phyloP scores from a whole-genome alignment of 169 alveolate genomes.

The Cryptosporidium felis region DNA sequence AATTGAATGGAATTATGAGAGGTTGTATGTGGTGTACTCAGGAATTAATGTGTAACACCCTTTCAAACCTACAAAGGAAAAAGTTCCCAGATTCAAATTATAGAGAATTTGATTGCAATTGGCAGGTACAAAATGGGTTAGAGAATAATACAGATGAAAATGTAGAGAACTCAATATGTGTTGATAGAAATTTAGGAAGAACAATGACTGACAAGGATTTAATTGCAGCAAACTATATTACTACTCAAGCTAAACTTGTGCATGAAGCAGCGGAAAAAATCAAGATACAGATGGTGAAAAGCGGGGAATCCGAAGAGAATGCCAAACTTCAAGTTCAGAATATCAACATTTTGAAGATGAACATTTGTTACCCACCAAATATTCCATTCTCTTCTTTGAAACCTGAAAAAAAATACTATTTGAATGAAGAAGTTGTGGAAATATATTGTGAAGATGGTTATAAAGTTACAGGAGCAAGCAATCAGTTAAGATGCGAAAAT shows the following conservation, averaged over 20 bases:
- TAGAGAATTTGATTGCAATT: slow-evolving; percentile 61
- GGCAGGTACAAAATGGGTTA: slow-evolving; percentile 67
- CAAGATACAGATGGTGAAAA: slow-evolving; percentile 28
- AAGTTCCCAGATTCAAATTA: slow-evolving; percentile 27
- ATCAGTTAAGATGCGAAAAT: slow-evolving; percentile 29
- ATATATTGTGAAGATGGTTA: slow-evolving; percentile 49
- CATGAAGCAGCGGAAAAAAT: slow-evolving; percentile 64
- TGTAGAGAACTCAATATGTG: slow-evolving; percentile 50
- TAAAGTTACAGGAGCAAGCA: slow-evolving; percentile 46
- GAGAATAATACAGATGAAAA: slow-evolving; percentile 11
- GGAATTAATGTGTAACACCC: slow-evolving; percentile 43
- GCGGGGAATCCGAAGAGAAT: slow-evolving; percentile 32
- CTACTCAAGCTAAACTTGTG: slow-evolving; percentile 33
- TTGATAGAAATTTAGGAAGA: slow-evolving; percentile 56
- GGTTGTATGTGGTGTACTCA: slow-evolving; percentile 71
- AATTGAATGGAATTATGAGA: slow-evolving; percentile 55
- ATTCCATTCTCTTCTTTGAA: slow-evolving; percentile 31
- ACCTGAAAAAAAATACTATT: slow-evolving; percentile 46
- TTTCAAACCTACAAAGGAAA: slow-evolving; percentile 25
- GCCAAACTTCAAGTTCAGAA: slow-evolving; percentile 34
- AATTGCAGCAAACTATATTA: slow-evolving; percentile 47
- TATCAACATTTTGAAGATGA: slow-evolving; percentile 28
- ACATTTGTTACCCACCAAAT: slow-evolving; percentile 61
- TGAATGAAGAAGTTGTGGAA: slow-evolving; percentile 26
- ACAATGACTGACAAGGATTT: slow-evolving; percentile 58